These are phyloP conservation scores for Forsythia suspensa DNA, from an alignment of 257 asterid genomes.

Conservation along the genomic window DNA sequence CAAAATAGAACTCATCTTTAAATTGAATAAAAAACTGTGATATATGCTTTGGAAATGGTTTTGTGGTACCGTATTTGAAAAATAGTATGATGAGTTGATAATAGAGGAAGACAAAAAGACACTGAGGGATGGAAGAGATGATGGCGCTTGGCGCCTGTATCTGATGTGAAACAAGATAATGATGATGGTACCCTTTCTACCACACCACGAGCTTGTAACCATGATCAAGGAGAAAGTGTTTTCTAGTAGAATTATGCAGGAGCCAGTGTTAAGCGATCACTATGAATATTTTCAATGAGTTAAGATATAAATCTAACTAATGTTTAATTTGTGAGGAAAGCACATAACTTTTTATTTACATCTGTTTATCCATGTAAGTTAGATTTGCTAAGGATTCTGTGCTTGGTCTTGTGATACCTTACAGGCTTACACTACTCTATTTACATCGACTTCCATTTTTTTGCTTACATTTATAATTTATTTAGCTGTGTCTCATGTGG, in stretches of 20 bases:
- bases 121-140: background rate
- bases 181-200: background rate
- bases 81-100: background rate
- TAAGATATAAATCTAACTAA: background rate
- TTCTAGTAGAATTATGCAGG: background rate
- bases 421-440: background rate
- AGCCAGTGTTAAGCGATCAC: background rate
- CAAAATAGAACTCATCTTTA: background rate
- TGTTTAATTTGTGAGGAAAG: background rate
- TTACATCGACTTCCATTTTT: background rate
- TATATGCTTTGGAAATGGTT: background rate
- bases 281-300: background rate
- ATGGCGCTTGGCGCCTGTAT: background rate
- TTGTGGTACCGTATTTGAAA: background rate
- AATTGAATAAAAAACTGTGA: background rate
- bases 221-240: background rate
- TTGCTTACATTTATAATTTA: conserved; percentile 12
- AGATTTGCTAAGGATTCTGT: background rate
- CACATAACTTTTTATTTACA: background rate
- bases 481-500: conserved; percentile 21
- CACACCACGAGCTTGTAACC: background rate
- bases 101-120: background rate
- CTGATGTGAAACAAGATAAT: background rate
- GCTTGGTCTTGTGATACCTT: background rate
- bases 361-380: background rate